Conservation (phyloP, 805 yeast species). For the Pachysolen tannophilus region DNA sequence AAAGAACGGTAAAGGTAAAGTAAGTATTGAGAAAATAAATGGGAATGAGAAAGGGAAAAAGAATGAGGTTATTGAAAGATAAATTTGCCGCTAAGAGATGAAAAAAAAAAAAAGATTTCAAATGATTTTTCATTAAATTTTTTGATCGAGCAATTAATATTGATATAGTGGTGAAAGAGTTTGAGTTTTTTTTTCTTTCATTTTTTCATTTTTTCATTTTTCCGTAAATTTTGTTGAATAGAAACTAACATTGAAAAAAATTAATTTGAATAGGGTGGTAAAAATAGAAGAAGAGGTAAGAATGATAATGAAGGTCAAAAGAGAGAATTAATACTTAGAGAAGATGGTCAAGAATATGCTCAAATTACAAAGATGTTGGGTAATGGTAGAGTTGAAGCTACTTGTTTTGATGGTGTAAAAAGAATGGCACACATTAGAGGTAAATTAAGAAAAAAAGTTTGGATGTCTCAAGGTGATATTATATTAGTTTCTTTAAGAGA, state of each 20-base stretch:
- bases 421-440: conserved; percentile 99
- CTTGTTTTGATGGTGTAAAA: conserved; percentile 88
- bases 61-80: no score
- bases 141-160: no score
- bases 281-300: conserved; percentile 98
- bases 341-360: conserved; percentile 98
- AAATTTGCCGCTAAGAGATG: no score
- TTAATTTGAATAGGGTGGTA: conserved; percentile 64
- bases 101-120: no score
- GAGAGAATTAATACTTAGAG: conserved; percentile 87
- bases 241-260: no score
- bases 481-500: conserved; percentile 94
- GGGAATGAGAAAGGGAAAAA: no score
- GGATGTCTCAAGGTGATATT: conserved; percentile 99
- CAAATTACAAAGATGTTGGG: conserved; percentile 98
- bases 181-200: no score
- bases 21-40: conserved; percentile 1
- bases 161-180: no score
- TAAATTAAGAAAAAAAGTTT: conserved; percentile 96
- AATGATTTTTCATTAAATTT: no score
- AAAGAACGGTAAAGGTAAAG: conserved; percentile 11
- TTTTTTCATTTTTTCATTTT: no score
- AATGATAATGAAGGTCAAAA: conserved; percentile 84
- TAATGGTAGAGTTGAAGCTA: conserved; percentile 92
- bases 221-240: no score